Conservation (phyloP, 2,329 filamentous ascomycete genomes). For the Colletotrichum tanaceti region DNA sequence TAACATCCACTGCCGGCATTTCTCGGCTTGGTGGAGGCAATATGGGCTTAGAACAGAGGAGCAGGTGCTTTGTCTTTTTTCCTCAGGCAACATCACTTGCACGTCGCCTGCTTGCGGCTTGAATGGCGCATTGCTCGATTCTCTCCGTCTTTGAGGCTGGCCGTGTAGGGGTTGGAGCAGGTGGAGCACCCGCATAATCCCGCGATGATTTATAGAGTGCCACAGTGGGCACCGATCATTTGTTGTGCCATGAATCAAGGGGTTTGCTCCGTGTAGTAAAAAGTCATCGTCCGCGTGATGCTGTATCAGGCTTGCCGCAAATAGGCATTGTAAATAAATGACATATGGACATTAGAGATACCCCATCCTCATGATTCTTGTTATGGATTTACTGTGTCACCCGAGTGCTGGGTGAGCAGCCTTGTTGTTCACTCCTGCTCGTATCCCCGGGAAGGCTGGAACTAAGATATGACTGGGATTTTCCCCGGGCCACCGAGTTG, state of each 20-base stretch:
- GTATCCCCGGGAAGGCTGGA: slow-evolving; percentile 35
- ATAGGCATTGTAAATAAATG: not conserved
- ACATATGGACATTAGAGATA: not conserved
- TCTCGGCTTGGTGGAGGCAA: slow-evolving; percentile 33
- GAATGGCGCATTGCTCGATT: slow-evolving; percentile 11
- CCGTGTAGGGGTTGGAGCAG: not conserved
- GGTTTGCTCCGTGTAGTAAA: not conserved
- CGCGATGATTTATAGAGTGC: slow-evolving; percentile 2
- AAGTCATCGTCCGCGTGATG: slow-evolving; percentile 11
- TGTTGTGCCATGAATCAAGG: not conserved
- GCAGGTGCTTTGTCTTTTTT: not conserved
- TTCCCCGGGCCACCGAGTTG: slow-evolving; percentile 8
- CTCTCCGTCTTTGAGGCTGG: not conserved
- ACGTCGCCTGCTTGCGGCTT: slow-evolving; percentile 18
- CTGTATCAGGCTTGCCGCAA: not conserved
- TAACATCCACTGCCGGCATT: slow-evolving; percentile 38
- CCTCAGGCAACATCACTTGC: slow-evolving; percentile 15
- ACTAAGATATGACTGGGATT: slow-evolving; percentile 19
- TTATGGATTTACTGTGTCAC: not conserved
- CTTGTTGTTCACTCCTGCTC: not conserved
- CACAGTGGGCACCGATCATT: not conserved
- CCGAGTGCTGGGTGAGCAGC: slow-evolving; percentile 6
- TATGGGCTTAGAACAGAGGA: not conserved
- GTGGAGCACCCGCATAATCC: slow-evolving; percentile 14
- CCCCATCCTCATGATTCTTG: not conserved